phyloP scores from a whole-genome alignment of 2,329 filamentous ascomycete genomes.

The Colletotrichum lupini region DNA sequence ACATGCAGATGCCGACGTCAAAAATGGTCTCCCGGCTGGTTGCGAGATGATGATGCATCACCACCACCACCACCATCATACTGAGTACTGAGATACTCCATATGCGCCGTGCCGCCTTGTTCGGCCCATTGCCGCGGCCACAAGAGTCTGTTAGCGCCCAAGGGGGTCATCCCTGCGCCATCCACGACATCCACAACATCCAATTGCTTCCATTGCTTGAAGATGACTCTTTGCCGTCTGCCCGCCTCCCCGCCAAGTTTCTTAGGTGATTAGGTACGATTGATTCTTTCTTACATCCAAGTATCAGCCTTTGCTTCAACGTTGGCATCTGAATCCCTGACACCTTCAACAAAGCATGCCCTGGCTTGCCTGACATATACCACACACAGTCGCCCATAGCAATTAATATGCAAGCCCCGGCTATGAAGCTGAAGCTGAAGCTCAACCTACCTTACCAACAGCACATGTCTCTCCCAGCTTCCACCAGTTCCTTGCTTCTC shows the following conservation, averaged over 20 bases:
- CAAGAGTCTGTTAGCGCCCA: constrained; percentile 29
- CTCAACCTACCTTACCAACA: not conserved
- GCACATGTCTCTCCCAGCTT: not conserved
- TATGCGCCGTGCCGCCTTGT: constrained; percentile 1
- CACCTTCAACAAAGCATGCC: not conserved
- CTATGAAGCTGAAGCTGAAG: not conserved
- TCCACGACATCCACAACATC: constrained; percentile 1
- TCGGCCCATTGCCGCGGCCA: constrained; percentile 30
- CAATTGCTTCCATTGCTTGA: constrained; percentile 27
- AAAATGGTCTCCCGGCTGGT: not conserved
- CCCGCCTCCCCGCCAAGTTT: not conserved
- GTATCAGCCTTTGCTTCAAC: not conserved
- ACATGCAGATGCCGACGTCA: not conserved
- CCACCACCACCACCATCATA: not conserved
- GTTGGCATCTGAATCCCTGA: not conserved
- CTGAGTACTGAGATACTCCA: too few relatives aligned
- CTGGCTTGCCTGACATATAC: not conserved
- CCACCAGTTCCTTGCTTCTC: not conserved
- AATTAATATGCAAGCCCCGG: not conserved
- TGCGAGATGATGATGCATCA: constrained; percentile 2
- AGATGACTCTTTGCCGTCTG: not conserved
- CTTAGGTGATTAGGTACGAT: not conserved
- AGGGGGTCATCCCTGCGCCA: constrained; percentile 22
- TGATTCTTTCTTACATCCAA: not conserved
- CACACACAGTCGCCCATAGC: not conserved